Percentiles rank a stretch among this genome's conserved stretches.
phyloP scores from a whole-genome alignment of 2,329 filamentous ascomycete genomes.

The Pseudopyrenochaeta lycopersici region DNA sequence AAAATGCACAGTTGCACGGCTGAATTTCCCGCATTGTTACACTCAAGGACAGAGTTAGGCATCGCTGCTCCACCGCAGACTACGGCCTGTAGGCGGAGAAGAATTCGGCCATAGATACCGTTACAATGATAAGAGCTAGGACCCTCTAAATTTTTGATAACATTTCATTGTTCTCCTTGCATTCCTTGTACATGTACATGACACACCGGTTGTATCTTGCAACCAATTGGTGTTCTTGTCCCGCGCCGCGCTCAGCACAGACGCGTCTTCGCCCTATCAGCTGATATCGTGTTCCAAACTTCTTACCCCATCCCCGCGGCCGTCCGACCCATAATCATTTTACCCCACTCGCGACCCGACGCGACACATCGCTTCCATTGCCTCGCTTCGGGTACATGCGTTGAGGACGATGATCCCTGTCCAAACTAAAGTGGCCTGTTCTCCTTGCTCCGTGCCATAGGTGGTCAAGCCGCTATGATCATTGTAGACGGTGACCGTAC shows the following conservation, averaged over 20 bases:
- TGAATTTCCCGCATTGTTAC: neutral
- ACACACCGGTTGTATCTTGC: constrained; percentile 5
- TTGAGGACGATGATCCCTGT: too few species aligned
- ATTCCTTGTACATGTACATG: neutral
- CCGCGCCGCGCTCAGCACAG: constrained; percentile 22
- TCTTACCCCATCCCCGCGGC: neutral
- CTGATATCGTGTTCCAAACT: constrained; percentile 42
- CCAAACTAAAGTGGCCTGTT: too few species aligned
- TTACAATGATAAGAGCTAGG: neutral
- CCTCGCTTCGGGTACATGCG: neutral
- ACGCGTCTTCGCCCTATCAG: constrained; percentile 40
- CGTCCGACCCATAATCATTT: neutral
- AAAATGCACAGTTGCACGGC: neutral
- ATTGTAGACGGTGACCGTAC: too few species aligned
- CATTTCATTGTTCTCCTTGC: neutral
- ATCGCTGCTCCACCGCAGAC: neutral
- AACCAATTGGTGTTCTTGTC: constrained; percentile 10
- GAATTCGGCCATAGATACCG: neutral
- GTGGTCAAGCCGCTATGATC: too few species aligned
- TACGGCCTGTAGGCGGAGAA: neutral
- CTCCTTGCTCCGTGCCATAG: too few species aligned
- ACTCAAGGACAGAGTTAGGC: neutral
- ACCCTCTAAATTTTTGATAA: neutral
- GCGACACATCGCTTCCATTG: neutral
- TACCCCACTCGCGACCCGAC: constrained; percentile 1